These are phyloP conservation scores for Aspergillus ellipticus DNA, from an alignment of 495 filamentous ascomycete genomes.

Conservation along the genomic window DNA sequence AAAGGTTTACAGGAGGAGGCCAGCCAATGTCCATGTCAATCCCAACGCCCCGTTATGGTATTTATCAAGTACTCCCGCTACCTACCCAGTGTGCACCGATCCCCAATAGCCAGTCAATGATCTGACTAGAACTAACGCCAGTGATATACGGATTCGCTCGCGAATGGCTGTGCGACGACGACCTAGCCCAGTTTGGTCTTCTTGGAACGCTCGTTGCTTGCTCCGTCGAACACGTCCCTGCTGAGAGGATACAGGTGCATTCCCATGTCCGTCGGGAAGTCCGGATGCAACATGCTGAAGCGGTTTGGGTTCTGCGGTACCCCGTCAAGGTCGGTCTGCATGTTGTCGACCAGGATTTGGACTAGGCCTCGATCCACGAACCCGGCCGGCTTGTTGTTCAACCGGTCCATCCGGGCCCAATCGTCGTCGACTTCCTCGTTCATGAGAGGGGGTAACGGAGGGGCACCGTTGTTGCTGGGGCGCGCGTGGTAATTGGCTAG, in stretches of 20 bases:
- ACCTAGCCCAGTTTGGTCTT: constrained; percentile 12
- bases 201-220: constrained; percentile 16
- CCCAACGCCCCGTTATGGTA: background rate
- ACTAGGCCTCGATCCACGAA: constrained; percentile 39
- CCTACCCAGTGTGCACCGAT: background rate
- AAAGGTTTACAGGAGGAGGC: constrained; percentile 6
- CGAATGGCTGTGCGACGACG: constrained; percentile 4
- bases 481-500: constrained; percentile 48
- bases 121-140: background rate
- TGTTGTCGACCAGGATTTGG: constrained; percentile 32
- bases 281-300: constrained; percentile 38
- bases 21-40: background rate
- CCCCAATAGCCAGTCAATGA: constrained; percentile 1
- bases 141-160: background rate
- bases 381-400: constrained; percentile 29
- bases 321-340: constrained; percentile 30
- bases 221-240: constrained; percentile 8
- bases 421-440: constrained; percentile 59
- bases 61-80: background rate
- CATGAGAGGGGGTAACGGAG: constrained; percentile 49
- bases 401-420: constrained; percentile 52
- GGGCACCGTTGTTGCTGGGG: constrained; percentile 40
- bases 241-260: constrained; percentile 34
- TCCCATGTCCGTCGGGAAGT: constrained; percentile 36
- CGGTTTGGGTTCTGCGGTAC: constrained; percentile 32